A percentile compares a stretch with the other conserved stretches of the same genome.
phyloP scores from a whole-genome alignment of 257 asterid species.

The Vinca minor region DNA sequence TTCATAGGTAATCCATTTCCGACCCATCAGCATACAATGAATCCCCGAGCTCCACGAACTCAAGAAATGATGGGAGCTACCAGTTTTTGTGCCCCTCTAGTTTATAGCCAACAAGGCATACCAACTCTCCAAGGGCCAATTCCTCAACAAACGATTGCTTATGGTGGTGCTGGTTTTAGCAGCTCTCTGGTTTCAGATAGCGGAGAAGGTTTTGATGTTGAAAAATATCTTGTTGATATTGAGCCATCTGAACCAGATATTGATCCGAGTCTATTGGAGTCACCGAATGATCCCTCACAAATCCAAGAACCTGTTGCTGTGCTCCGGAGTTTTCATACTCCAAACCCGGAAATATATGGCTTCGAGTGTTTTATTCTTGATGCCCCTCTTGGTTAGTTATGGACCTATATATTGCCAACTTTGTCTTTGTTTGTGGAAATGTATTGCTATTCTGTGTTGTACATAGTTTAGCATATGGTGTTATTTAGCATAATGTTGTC shows the following conservation, averaged over 20 bases:
- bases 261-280: conserved; percentile 1
- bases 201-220: not conserved
- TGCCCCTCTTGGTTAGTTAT: not conserved
- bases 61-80: not conserved
- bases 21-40: not conserved
- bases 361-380: not conserved
- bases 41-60: not conserved
- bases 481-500: not conserved
- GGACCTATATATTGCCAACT: too few relatives aligned
- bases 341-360: not conserved
- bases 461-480: too few relatives aligned
- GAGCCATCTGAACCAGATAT: not conserved
- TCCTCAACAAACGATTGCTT: not conserved
- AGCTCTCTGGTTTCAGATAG: not conserved
- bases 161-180: not conserved
- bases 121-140: not conserved
- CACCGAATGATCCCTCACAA: not conserved
- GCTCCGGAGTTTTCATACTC: not conserved
- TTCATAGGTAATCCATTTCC: not conserved
- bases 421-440: too few relatives aligned
- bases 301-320: not conserved
- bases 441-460: too few relatives aligned
- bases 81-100: not conserved
- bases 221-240: not conserved
- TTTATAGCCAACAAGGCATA: not conserved